These are phyloP conservation scores for Schwanniomyces vanrijiae DNA, from an alignment of 805 yeast genomes.

Conservation along the genomic window DNA sequence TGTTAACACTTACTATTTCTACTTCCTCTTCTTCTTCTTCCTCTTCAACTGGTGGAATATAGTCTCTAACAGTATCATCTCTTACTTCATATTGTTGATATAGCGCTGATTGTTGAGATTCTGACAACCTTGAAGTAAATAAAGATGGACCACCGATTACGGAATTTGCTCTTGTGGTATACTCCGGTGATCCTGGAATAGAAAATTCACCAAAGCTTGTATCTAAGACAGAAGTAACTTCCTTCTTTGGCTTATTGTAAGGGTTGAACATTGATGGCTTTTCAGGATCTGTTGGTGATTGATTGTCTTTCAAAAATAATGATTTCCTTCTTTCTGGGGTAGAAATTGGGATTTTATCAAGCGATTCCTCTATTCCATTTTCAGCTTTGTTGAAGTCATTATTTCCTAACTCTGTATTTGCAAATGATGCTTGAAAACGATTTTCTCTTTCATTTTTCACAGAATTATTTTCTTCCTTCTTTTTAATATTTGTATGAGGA, in stretches of 20 bases:
- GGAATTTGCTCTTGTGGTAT: slow-evolving; percentile 45
- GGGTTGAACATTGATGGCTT: slow-evolving; percentile 25
- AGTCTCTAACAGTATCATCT: slow-evolving; percentile 45
- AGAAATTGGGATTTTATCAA: neutral
- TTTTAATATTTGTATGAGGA: neutral
- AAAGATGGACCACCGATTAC: slow-evolving; percentile 34
- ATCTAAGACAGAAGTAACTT: slow-evolving; percentile 15
- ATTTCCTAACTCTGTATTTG: slow-evolving; percentile 16
- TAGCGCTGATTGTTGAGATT: slow-evolving; percentile 43
- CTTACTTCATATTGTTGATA: slow-evolving; percentile 46
- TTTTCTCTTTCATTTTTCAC: neutral
- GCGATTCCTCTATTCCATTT: slow-evolving; percentile 7
- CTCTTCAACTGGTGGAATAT: slow-evolving; percentile 42
- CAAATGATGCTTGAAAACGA: neutral
- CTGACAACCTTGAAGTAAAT: slow-evolving; percentile 41
- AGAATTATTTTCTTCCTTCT: neutral
- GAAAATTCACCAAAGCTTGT: slow-evolving; percentile 40
- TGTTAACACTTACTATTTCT: slow-evolving; percentile 20
- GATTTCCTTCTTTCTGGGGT: slow-evolving; percentile 10
- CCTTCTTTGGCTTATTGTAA: slow-evolving; percentile 17
- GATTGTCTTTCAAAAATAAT: neutral
- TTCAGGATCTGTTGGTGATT: slow-evolving; percentile 1
- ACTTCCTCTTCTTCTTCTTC: slow-evolving; percentile 51
- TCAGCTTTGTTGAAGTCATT: slow-evolving; percentile 33
- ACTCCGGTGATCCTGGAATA: slow-evolving; percentile 46